Conservation (phyloP, 805 yeast genomes). For the Wilhelminamyces savonicus region DNA sequence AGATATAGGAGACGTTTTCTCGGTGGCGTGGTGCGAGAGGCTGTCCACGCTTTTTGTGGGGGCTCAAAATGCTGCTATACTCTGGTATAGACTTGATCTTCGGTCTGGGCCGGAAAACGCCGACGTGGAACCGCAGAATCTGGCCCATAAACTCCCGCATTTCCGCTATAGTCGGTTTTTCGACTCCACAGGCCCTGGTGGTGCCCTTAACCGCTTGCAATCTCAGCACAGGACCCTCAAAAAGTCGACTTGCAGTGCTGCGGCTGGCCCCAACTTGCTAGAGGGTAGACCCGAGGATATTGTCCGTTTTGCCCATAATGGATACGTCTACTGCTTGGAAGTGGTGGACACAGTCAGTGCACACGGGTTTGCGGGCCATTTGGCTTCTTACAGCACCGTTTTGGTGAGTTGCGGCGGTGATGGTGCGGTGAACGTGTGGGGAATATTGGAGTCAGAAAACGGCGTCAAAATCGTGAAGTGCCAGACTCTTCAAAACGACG, state of each 20-base stretch:
- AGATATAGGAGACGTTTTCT: conserved; percentile 92
- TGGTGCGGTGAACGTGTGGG: conserved; percentile 82
- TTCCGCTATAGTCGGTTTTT: conserved; percentile 77
- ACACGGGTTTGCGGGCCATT: conserved; percentile 8
- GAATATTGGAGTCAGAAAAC: conserved; percentile 24
- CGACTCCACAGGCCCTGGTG: conserved; percentile 86
- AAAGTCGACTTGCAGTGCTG: conserved; percentile 4
- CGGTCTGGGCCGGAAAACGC: not conserved
- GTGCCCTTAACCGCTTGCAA: conserved; percentile 31
- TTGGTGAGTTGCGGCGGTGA: conserved; percentile 76
- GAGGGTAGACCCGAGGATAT: conserved; percentile 66
- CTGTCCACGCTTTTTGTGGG: conserved; percentile 71
- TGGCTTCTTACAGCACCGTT: no score
- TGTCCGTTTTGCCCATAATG: conserved; percentile 82
- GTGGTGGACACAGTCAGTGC: conserved; percentile 11
- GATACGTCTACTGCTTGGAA: conserved; percentile 74
- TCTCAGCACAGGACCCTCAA: conserved; percentile 17
- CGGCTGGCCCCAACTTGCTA: conserved; percentile 30
- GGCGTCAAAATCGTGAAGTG: conserved; percentile 2
- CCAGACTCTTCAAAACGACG: conserved; percentile 55
- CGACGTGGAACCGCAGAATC: not conserved
- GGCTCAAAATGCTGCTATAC: conserved; percentile 84
- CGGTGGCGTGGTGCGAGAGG: conserved; percentile 61
- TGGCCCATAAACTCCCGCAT: conserved; percentile 35
- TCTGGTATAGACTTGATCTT: conserved; percentile 49